These are phyloP conservation scores for Pseudonitzschia pungens DNA, from an alignment of 108 stramenopile genomes.

Conservation along the genomic window DNA sequence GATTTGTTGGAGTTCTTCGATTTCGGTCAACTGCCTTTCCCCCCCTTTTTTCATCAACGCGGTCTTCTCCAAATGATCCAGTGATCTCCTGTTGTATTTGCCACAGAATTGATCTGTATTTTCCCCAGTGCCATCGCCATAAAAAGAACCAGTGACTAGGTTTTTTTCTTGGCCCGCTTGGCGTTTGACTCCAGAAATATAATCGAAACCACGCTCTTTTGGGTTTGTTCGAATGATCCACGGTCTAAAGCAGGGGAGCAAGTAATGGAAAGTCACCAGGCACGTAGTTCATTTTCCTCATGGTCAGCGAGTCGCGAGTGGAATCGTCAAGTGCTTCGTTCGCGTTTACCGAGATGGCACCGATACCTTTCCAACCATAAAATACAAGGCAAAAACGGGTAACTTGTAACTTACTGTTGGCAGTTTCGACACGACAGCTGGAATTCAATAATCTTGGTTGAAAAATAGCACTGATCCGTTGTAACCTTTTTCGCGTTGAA, in stretches of 20 bases:
- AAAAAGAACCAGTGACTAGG: constrained; percentile 36
- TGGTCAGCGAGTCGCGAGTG: not conserved
- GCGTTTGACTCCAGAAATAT: constrained; percentile 62
- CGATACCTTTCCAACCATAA: not conserved
- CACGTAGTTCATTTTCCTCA: not conserved
- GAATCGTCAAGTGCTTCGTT: not conserved
- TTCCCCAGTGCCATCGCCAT: constrained; percentile 1
- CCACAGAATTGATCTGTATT: constrained; percentile 26
- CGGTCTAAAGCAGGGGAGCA: not conserved
- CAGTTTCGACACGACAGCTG: constrained; percentile 88
- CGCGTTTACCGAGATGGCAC: no score
- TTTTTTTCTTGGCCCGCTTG: constrained; percentile 50
- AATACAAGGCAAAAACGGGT: constrained; percentile 1
- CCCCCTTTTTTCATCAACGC: constrained; percentile 28
- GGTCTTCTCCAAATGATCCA: constrained; percentile 51
- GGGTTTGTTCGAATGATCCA: constrained; percentile 86
- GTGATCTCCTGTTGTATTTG: constrained; percentile 1
- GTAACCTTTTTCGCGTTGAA: constrained; percentile 93
- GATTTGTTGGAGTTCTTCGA: constrained; percentile 54
- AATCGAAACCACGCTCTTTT: constrained; percentile 71
- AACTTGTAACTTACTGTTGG: constrained; percentile 23
- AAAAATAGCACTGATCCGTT: constrained; percentile 75
- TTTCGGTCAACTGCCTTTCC: constrained; percentile 51
- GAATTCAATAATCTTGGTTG: constrained; percentile 91
- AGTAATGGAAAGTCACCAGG: not conserved